Conservation (phyloP, 2,329 filamentous ascomycete species). For the Stagonosporopsis vannaccii region DNA sequence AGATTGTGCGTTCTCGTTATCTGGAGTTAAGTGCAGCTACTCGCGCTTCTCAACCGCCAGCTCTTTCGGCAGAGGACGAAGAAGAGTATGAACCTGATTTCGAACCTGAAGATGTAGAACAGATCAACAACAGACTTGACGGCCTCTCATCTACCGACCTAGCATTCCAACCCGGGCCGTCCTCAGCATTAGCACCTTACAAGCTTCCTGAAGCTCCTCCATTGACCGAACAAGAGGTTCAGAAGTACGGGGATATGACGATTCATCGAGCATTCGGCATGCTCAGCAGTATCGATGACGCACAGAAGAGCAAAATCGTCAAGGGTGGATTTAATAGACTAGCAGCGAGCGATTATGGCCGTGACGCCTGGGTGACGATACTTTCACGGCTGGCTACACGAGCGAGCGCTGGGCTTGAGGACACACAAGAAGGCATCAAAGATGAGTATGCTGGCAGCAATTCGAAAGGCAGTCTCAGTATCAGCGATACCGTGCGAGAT, state of each 20-base stretch:
- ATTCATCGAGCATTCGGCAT: conserved; percentile 80
- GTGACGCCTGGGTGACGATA: conserved; percentile 90
- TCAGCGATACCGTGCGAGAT: conserved; percentile 78
- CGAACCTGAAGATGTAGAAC: conserved; percentile 77
- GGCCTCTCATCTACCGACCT: conserved; percentile 67
- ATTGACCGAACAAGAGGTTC: conserved; percentile 73
- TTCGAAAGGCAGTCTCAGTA: conserved; percentile 50
- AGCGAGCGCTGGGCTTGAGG: conserved; percentile 74
- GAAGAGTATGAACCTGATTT: conserved; percentile 95
- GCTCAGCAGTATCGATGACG: conserved; percentile 76
- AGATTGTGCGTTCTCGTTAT: conserved; percentile 54
- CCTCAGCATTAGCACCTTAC: conserved; percentile 70
- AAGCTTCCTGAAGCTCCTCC: conserved; percentile 78
- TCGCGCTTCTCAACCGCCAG: conserved; percentile 37
- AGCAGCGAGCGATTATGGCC: conserved; percentile 82
- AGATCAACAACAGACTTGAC: conserved; percentile 79
- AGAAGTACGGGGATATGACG: conserved; percentile 76
- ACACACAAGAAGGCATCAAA: conserved; percentile 69
- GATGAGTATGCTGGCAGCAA: conserved; percentile 57
- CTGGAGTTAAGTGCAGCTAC: conserved; percentile 47
- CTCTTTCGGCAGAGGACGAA: conserved; percentile 65
- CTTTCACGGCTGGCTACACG: conserved; percentile 85
- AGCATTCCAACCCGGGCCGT: conserved; percentile 49
- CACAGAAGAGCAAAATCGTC: conserved; percentile 57
- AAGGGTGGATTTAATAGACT: conserved; percentile 80